Base-by-base conservation (phyloP, 2,329 filamentous ascomycete species). In the Alternaria brassicae region DNA sequence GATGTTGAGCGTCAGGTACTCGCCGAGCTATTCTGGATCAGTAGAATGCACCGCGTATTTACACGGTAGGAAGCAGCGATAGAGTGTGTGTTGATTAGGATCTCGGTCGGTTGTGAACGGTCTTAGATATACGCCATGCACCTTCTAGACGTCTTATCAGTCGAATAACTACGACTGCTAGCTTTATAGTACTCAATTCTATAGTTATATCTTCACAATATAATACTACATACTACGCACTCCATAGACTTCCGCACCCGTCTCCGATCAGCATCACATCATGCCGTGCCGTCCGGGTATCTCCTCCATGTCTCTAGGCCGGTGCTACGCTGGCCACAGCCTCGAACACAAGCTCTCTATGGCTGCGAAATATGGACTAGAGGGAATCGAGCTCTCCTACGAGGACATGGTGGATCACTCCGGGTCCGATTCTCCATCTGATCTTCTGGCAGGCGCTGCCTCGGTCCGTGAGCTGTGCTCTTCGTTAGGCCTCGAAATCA, bases 241-340 rank as follows among this genome's bases (percentile, higher is more conserved):
- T 32, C 15, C 9, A 17, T 10, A 37, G 17, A 15, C 49, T 39
- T 39, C 27, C n/a, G 21, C 25, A 40, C 19, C 28, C 21, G 12
- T 34, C 39, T 27, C 25, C 13, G 2, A 53, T 39, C 15, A 53
- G 19, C 8, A 39, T 54, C 41, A 7, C 58, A 75, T 41, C 2
- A 83, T 83, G 81, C 72, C 83, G 62, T 87, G 83, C 75, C 84
- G 83, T 64, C 84, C 89, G 64, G 89, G 84, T 37, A 93, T 94
- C 72, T 88, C 88, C 58, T 90, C 89, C 62, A 91, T 93, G 84
- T 93, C 90, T 48, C 83, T 94, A 1, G 91, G 91, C 40, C 87
- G 89, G 40, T 88, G 87, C 69, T 89, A 89, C 72, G 86, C 89
- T 63, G 72, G 72, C 48, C 91, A 94, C 76, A 81, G 82, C 27